Conservation (phyloP, 1,284 basidiomycete genomes). For the Microbotryum saponariae region DNA sequence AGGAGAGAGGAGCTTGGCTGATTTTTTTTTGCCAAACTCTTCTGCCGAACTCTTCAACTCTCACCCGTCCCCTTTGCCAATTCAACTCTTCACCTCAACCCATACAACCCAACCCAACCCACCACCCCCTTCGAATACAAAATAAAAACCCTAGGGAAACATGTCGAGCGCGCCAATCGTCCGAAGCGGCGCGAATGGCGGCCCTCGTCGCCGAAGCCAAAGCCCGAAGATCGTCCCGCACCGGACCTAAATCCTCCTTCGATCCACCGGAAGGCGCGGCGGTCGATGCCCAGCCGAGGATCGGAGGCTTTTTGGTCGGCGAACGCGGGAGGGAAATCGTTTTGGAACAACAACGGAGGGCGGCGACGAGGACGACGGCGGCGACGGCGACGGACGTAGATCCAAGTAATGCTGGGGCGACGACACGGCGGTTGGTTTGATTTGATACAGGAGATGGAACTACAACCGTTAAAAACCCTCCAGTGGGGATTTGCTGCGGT, state of each 20-base stretch:
- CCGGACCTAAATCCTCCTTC: neutral
- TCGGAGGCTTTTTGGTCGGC: constrained; percentile 21
- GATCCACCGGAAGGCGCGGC: neutral
- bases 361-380: neutral
- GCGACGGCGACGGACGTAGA: constrained; percentile 4
- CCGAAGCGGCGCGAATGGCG: constrained; percentile 26
- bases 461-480: too few relatives aligned
- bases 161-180: constrained; percentile 26
- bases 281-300: neutral
- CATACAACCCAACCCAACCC: too few relatives aligned
- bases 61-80: neutral
- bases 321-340: constrained; percentile 15
- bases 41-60: neutral
- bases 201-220: constrained; percentile 29
- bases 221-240: constrained; percentile 9
- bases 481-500: too few relatives aligned
- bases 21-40: too few relatives aligned
- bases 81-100: too few relatives aligned
- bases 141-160: too few relatives aligned
- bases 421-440: too few relatives aligned
- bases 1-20: neutral
- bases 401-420: too few relatives aligned
- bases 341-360: neutral
- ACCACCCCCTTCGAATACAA: neutral
- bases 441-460: too few relatives aligned